Base-by-base conservation (phyloP, 352 stramenopile species). In the Globisporangium mamillatum region DNA sequence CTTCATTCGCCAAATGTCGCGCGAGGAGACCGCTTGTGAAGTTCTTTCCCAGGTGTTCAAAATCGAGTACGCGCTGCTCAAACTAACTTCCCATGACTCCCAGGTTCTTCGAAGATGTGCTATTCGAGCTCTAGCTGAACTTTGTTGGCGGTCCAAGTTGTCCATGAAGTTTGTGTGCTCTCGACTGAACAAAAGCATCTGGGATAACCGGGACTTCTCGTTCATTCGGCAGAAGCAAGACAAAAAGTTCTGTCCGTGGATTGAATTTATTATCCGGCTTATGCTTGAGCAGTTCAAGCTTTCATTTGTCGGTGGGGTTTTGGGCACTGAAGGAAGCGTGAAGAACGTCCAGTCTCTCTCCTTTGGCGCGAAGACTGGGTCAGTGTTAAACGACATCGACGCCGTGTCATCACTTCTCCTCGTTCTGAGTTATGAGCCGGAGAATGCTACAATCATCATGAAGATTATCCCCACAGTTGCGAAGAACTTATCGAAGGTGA, bases 161-260 rank as follows among this genome's bases (percentile, higher is more conserved):
- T 62, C 67, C 0, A 67, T 73, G 38, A 14, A 44, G 7, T 73
- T 76, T 27, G 58, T 58, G 2, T 71, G 34, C 29, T 60, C 63
- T 25, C 71, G 67, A 1, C 36, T 76, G 25, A 61, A 50, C 6
- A 70, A 66, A 16, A 41, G 41, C 3, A 55, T 76, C 12, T 73
- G 71, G 71, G 60, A 68, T 53, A 73, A 72, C 32, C 41, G 52
- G 29, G 61, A 58, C 10, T 67, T 60, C 61, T 58, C 61, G 4
- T 36, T 32, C 16, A 60, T 58, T 9, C 59, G 61, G 61, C 46
- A 53, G n/a, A 67, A 67, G 50, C 27, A 48, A 29, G 48, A 67
- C 27, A 67, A 67, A 34, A 67, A 52, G 25, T 52, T 60, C 46
- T 67, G 61, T 29, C 41, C 61, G 6, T 60, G 61, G 61, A 67